These are phyloP conservation scores for Phytomonas francai DNA, from an alignment of 208 protist species.

Conservation along the genomic window DNA sequence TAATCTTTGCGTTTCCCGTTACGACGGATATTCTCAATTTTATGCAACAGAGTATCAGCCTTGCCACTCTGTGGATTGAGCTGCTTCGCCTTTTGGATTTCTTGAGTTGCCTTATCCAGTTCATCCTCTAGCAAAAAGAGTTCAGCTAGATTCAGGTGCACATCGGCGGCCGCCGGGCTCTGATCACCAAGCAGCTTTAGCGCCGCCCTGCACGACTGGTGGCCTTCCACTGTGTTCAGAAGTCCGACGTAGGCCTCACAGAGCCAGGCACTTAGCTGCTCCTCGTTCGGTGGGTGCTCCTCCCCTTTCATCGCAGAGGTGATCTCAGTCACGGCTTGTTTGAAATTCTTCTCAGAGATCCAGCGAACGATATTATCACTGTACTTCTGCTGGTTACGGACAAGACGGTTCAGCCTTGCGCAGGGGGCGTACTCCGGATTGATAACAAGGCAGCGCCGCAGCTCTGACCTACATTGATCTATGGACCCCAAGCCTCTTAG, in stretches of 20 bases:
- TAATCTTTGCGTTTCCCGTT: slow-evolving; percentile 77
- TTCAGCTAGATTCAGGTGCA: slow-evolving; percentile 58
- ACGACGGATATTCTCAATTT: slow-evolving; percentile 53
- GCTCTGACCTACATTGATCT: slow-evolving; percentile 54
- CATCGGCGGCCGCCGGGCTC: slow-evolving; percentile 32
- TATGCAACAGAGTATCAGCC: slow-evolving; percentile 12
- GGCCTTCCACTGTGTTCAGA: slow-evolving; percentile 42
- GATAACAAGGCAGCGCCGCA: slow-evolving; percentile 70
- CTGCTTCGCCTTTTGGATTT: slow-evolving; percentile 28
- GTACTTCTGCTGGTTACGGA: slow-evolving; percentile 59
- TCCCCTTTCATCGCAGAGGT: slow-evolving; percentile 36
- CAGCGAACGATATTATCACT: slow-evolving; percentile 20
- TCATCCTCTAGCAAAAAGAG: slow-evolving; percentile 78
- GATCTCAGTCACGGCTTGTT: slow-evolving; percentile 35
- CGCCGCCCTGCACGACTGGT: slow-evolving; percentile 34
- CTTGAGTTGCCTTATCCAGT: slow-evolving; percentile 21
- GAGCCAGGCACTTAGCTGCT: slow-evolving; percentile 65
- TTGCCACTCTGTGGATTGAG: slow-evolving; percentile 24
- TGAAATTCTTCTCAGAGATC: slow-evolving; percentile 42
- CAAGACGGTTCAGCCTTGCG: slow-evolving; percentile 45
- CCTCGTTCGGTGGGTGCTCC: slow-evolving; percentile 40
- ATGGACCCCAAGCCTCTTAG: slow-evolving; percentile 64
- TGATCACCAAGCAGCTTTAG: slow-evolving; percentile 32
- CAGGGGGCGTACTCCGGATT: slow-evolving; percentile 82
- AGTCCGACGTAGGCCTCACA: slow-evolving; percentile 66